A percentile compares a stretch with the other conserved stretches of the same genome.
Evolutionary conservation across 306 rosid species (phyloP).

Genomic region (Styphnolobium japonicum): DNA sequence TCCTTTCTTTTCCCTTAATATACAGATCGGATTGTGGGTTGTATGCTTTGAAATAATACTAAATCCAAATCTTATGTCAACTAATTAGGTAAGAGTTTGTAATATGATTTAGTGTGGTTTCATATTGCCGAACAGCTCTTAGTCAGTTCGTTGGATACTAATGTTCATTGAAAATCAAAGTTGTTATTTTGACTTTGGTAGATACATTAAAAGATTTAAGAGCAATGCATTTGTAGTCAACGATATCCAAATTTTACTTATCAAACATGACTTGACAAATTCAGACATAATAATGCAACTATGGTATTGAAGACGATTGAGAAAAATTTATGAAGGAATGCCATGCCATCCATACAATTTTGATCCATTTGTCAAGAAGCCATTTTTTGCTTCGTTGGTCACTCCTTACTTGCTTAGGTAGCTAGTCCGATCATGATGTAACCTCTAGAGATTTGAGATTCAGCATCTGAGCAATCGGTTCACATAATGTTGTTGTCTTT

Average conservation of each 20-base stretch:
- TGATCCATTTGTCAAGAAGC: conserved; percentile 6
- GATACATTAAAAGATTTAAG: conserved; percentile 26
- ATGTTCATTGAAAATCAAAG: background rate
- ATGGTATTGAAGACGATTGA: background rate
- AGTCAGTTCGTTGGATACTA: background rate
- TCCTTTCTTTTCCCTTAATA: conserved; percentile 11
- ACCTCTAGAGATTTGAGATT: conserved; percentile 13
- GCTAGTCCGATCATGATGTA: conserved; percentile 11
- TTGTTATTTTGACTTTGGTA: conserved; percentile 12
- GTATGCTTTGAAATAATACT: conserved; percentile 18
- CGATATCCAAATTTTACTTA: conserved; percentile 6
- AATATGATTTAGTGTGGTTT: background rate
- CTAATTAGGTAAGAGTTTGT: conserved; percentile 16
- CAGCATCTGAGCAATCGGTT: background rate
- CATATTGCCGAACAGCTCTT: conserved; percentile 16
- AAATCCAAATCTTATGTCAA: background rate
- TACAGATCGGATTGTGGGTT: background rate
- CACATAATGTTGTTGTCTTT: background rate
- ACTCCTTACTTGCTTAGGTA: conserved; percentile 6
- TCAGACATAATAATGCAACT: background rate
- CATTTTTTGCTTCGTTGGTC: conserved; percentile 26
- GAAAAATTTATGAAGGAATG: background rate
- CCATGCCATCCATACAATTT: background rate
- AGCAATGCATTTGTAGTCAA: background rate
- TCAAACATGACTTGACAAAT: background rate